Percentiles rank a stretch among this genome's conserved stretches.
Conservation (phyloP, 2,329 filamentous ascomycete genomes). For the Sporothrix brasiliensis region DNA sequence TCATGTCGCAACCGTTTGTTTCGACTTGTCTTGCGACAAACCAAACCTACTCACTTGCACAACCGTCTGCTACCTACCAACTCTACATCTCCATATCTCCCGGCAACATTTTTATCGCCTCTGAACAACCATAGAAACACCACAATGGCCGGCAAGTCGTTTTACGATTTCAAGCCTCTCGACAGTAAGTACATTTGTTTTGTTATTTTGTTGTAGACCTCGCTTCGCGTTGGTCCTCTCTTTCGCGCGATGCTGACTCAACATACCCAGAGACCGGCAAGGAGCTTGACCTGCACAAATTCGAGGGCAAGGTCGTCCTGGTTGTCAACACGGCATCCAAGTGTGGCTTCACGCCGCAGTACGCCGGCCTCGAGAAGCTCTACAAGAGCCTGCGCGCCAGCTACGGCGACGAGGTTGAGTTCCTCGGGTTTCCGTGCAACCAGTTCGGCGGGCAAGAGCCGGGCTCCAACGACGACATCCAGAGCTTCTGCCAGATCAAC, state of each 20-base stretch:
- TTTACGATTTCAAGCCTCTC: slow-evolving; percentile 83
- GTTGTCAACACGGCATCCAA: slow-evolving; percentile 98
- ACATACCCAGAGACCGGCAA: slow-evolving; percentile 66
- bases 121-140: slow-evolving; percentile 30
- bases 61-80: not conserved
- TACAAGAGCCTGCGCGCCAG: slow-evolving; percentile 75
- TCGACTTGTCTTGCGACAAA: not conserved
- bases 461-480: slow-evolving; percentile 77
- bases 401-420: slow-evolving; percentile 75
- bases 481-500: slow-evolving; percentile 86
- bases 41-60: not conserved
- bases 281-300: slow-evolving; percentile 68
- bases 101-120: not conserved
- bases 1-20: not conserved
- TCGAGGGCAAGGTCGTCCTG: slow-evolving; percentile 90
- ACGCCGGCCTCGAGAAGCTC: slow-evolving; percentile 83
- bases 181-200: slow-evolving; percentile 63
- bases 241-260: slow-evolving; percentile 18
- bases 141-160: slow-evolving; percentile 67
- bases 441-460: slow-evolving; percentile 94
- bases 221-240: not conserved
- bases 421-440: slow-evolving; percentile 98
- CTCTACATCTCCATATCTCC: not conserved
- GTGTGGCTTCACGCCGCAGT: slow-evolving; percentile 98
- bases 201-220: not conserved